Percentiles rank a stretch among this genome's conserved stretches.
These are phyloP conservation scores for Vaccinium macrocarpon DNA, from an alignment of 148 eudicot genomes.

Conservation along the genomic window DNA sequence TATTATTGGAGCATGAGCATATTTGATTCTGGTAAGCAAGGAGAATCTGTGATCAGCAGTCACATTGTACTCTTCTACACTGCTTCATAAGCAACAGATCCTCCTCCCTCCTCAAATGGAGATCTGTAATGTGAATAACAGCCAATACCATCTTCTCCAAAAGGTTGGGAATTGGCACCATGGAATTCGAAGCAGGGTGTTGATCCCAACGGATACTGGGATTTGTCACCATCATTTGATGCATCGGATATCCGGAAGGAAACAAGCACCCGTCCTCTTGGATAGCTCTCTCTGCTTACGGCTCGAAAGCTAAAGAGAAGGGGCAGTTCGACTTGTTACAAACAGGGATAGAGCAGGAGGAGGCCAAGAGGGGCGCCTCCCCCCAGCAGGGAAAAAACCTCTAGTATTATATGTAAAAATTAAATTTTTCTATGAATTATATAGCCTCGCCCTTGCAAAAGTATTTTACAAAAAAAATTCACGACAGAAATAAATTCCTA, in stretches of 20 bases:
- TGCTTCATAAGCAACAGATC: conserved; percentile 76
- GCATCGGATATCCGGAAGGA: conserved; percentile 45
- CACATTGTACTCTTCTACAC: conserved; percentile 68
- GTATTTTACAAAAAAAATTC: too few species aligned
- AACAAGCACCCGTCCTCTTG: conserved; percentile 76
- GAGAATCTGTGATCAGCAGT: conserved; percentile 83
- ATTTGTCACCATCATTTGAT: conserved; percentile 56
- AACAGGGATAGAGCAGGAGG: too few species aligned
- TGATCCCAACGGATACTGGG: conserved; percentile 76
- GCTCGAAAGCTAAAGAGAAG: too few species aligned
- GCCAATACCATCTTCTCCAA: conserved; percentile 41
- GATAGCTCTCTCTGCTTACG: too few species aligned
- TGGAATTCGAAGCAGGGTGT: conserved; percentile 88
- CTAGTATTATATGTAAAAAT: too few species aligned
- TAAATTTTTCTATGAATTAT: too few species aligned
- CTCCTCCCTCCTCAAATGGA: conserved; percentile 74
- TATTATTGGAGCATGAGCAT: conserved; percentile 78
- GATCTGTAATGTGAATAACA: conserved; percentile 72
- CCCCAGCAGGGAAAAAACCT: too few species aligned
- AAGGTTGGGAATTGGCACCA: conserved; percentile 54
- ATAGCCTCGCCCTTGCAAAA: too few species aligned
- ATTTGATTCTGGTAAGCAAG: conserved; percentile 88
- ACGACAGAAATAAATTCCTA: too few species aligned
- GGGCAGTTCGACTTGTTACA: too few species aligned
- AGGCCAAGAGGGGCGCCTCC: too few species aligned